Percentiles rank a stretch among this genome's conserved stretches.
Conservation (phyloP, 352 stramenopile genomes). For the Pseudoperonospora humuli region DNA sequence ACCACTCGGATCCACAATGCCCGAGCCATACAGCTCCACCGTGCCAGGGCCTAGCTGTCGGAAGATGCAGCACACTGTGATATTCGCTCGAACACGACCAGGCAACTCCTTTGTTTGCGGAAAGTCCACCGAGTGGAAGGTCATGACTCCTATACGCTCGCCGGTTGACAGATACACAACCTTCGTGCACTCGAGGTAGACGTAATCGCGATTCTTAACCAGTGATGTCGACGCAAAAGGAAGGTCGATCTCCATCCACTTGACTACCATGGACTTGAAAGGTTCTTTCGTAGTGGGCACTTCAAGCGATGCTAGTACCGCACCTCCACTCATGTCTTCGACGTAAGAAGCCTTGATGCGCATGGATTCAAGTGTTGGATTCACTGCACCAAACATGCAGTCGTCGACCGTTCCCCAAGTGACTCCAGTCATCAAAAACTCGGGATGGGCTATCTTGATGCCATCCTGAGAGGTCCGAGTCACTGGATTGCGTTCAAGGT, state of each 20-base stretch:
- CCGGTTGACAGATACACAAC: conserved; percentile 21
- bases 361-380: conserved; percentile 31
- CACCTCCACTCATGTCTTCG: conserved; percentile 34
- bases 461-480: conserved; percentile 1
- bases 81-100: conserved; percentile 31
- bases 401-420: conserved; percentile 33
- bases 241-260: conserved; percentile 32
- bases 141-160: conserved; percentile 37
- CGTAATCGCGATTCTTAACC: conserved; percentile 34
- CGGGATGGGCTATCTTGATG: conserved; percentile 6
- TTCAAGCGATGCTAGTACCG: conserved; percentile 31
- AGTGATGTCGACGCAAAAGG: conserved; percentile 20
- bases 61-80: conserved; percentile 48
- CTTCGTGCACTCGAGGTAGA: conserved; percentile 40
- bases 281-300: conserved; percentile 35
- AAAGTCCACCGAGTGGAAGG: conserved; percentile 43
- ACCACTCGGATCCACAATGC: conserved; percentile 20
- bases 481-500: conserved; percentile 18
- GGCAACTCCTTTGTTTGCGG: conserved; percentile 30
- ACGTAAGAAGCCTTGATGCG: conserved; percentile 36
- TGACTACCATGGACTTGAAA: conserved; percentile 30
- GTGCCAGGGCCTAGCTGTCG: conserved; percentile 32
- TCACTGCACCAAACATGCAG: conserved; percentile 34
- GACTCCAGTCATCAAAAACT: conserved; percentile 24
- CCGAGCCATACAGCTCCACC: conserved; percentile 37